Base-by-base conservation (phyloP, 2,329 filamentous ascomycete species). In the Venturia oleaginea region DNA sequence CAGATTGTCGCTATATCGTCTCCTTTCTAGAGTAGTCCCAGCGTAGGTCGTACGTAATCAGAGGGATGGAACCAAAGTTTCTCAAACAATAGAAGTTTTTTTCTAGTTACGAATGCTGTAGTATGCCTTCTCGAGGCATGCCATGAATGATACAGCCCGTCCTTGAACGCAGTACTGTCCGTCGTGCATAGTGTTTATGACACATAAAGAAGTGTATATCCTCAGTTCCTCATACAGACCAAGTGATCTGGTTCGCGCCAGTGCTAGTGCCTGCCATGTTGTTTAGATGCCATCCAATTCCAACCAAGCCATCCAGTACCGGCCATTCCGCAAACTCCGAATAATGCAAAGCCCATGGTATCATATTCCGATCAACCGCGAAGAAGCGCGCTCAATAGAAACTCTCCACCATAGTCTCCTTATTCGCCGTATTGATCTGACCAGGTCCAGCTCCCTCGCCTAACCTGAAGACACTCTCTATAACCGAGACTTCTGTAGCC, bases 341-440 rank as follows among this genome's bases (percentile, higher is more conserved):
- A 34, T n/a, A 57, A 57, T 57, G 51, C 51, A 57, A 57, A 57
- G 30, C 51, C 51, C 51, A 34, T 37, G 51, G 30, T 57, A 57
- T 57, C 51, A 27, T 34, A 57, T n/a, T 4, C 17, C 30, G 7
- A 34, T 57, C 51, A 32, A 32, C 17, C 2, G 30, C 51, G 2
- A 1, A 34, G 19, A 55, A 32, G 6, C 30, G 51, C 51, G 34
- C 71, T 83, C 83, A 99, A 81, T 99, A 99, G 81, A 97, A 99
- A 72, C 91, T 96, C 82, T 99, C 94, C 67, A 99, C 94, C 86
- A 99, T 96, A 69, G 92, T 94, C 76, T 97, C 93, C 85, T 97
- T 97, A 81, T 97, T 87, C 70, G 80, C 87, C 62, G 87, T 89
- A 76, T 90, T 90, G 79, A 93, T 91, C 71, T 85, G 87, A 72